Conservation (phyloP, 345 rosid species). For the Salix purpurea region DNA sequence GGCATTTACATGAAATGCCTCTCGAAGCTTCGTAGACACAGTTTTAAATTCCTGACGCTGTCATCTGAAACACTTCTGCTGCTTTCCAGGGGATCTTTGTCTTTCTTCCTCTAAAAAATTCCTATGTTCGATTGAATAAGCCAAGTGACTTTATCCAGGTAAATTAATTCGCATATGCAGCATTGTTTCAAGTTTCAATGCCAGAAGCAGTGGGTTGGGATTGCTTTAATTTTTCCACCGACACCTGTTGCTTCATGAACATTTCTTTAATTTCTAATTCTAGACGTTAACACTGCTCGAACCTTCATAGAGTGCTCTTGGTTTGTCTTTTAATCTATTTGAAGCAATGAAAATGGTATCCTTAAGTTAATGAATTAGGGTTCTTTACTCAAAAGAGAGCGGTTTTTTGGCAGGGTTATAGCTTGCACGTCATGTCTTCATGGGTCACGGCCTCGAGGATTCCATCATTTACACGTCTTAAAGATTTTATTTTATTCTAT, state of each 20-base stretch:
- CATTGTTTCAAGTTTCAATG: not conserved
- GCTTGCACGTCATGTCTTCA: slow-evolving; percentile 19
- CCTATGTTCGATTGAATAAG: not conserved
- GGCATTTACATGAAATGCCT: not conserved
- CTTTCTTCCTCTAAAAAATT: not conserved
- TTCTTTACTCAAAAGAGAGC: slow-evolving; percentile 16
- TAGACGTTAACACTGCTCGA: not conserved
- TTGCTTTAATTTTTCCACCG: not conserved
- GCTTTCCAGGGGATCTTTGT: not conserved
- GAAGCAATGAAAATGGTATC: not conserved
- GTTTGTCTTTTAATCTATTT: not conserved
- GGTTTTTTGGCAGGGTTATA: not conserved
- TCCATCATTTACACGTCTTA: not conserved
- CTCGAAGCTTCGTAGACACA: not conserved
- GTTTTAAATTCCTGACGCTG: not conserved
- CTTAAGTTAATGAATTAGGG: slow-evolving; percentile 2
- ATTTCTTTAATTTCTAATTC: not conserved
- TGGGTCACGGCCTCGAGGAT: not conserved
- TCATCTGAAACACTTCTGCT: not conserved
- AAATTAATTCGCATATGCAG: not conserved
- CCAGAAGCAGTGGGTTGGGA: not conserved
- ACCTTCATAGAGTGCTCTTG: not conserved
- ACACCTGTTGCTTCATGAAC: not conserved
- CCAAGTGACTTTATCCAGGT: not conserved
- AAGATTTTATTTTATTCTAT: not conserved